These are phyloP conservation scores for Linnemannia zychae DNA, from an alignment of 192 early-diverging fungal genomes.

Conservation along the genomic window DNA sequence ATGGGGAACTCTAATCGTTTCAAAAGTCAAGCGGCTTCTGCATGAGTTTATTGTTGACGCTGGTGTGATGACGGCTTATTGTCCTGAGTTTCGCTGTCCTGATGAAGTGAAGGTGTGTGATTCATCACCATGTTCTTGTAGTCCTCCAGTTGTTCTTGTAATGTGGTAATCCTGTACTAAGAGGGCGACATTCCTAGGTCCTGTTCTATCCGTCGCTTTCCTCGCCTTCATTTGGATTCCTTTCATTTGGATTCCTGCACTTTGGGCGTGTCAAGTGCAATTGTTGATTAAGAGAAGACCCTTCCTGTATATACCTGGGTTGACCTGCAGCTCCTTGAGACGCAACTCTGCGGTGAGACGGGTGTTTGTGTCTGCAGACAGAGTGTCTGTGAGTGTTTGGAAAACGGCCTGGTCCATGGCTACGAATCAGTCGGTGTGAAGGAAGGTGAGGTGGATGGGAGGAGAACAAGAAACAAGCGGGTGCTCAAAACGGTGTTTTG, in stretches of 20 bases:
- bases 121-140: not conserved
- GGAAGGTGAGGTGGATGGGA: not conserved
- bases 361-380: constrained; percentile 74
- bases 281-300: not conserved
- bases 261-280: not conserved
- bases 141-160: not conserved
- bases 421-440: not conserved
- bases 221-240: not conserved
- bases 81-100: not conserved
- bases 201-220: not conserved
- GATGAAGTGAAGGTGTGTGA: not conserved
- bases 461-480: not conserved
- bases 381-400: constrained; percentile 75
- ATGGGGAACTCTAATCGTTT: constrained; percentile 71
- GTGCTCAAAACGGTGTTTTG: not conserved
- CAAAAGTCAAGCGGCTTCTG: not conserved
- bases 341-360: constrained; percentile 76
- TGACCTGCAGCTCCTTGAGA: constrained; percentile 74
- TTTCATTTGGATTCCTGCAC: not conserved
- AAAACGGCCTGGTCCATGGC: constrained; percentile 82
- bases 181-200: not conserved
- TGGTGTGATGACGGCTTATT: not conserved
- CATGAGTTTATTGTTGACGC: not conserved
- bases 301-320: constrained; percentile 77
- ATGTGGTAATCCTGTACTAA: not conserved